Percentiles rank a stretch among this genome's conserved stretches.
These are phyloP conservation scores for Penicillium sp. DNA, from an alignment of 2,329 filamentous ascomycete genomes.

Conservation along the genomic window DNA sequence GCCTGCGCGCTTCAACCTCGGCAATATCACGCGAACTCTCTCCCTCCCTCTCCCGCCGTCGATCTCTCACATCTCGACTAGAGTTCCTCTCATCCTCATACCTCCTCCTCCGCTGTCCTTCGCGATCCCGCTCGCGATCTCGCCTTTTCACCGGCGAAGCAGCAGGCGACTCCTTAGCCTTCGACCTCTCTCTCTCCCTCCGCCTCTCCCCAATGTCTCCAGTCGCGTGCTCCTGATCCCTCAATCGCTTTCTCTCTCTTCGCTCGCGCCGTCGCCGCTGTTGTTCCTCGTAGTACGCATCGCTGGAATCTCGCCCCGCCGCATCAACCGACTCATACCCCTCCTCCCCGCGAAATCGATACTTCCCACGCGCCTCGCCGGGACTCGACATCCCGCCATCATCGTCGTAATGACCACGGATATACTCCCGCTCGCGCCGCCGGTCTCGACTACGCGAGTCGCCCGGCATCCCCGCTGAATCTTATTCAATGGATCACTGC, in stretches of 20 bases:
- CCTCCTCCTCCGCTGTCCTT: constrained; percentile 27
- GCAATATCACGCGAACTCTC: constrained; percentile 6
- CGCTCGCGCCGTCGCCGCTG: constrained; percentile 15
- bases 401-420: constrained; percentile 14
- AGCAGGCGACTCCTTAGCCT: constrained; percentile 35
- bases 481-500: too few relatives aligned
- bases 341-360: constrained; percentile 18
- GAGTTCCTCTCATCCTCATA: constrained; percentile 30
- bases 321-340: constrained; percentile 23
- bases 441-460: constrained; percentile 33
- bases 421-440: constrained; percentile 18
- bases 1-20: constrained; percentile 25
- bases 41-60: constrained; percentile 14
- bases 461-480: constrained; percentile 25
- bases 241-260: too few relatives aligned
- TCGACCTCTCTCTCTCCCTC: constrained; percentile 20
- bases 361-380: constrained; percentile 12
- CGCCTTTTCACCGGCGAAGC: constrained; percentile 34
- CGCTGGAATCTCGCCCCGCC: constrained; percentile 19
- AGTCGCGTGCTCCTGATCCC: constrained; percentile 15
- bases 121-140: constrained; percentile 31
- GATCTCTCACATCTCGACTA: constrained; percentile 11
- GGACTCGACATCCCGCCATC: constrained; percentile 16
- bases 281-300: constrained; percentile 15
- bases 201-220: constrained; percentile 19